Evolutionary conservation across 164 flowering plant genomes (phyloP).

Genomic region (Tetrastigma voinierianum): DNA sequence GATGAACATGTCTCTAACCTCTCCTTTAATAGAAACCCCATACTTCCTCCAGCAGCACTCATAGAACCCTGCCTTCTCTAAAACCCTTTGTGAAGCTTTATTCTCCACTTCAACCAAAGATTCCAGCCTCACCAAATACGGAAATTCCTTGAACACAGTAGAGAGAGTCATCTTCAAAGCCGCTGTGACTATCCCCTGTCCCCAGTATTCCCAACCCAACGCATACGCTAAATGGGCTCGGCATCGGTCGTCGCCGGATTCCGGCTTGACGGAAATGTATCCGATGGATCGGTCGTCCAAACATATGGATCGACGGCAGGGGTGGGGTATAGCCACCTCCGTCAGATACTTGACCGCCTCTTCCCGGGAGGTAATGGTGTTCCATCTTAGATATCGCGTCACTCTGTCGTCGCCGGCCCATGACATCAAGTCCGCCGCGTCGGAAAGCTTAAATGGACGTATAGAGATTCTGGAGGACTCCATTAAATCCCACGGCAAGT

Average conservation of each 20-base stretch:
- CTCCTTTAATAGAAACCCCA: conserved; percentile 30
- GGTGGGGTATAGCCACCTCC: conserved; percentile 44
- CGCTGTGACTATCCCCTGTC: conserved; percentile 34
- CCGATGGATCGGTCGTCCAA: conserved; percentile 41
- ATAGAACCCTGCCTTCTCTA: conserved; percentile 57
- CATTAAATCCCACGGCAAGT: neutral
- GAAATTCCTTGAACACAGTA: conserved; percentile 23
- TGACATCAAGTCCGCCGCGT: conserved; percentile 40
- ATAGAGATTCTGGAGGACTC: conserved; percentile 28
- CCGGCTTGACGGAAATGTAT: conserved; percentile 34
- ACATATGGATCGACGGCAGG: conserved; percentile 44
- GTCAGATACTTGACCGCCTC: conserved; percentile 28
- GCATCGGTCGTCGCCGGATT: conserved; percentile 25
- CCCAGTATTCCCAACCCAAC: conserved; percentile 34
- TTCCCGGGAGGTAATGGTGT: conserved; percentile 29
- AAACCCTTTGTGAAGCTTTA: conserved; percentile 42
- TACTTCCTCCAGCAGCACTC: conserved; percentile 41
- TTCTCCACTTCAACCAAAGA: conserved; percentile 39
- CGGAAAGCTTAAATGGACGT: conserved; percentile 39
- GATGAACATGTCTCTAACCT: conserved; percentile 27
- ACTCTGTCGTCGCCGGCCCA: conserved; percentile 53
- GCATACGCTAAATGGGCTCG: conserved; percentile 35
- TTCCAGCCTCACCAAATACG: conserved; percentile 36
- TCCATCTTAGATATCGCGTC: conserved; percentile 34
- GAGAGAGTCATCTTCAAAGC: conserved; percentile 36